Conservation (phyloP, 2,329 filamentous ascomycete genomes). For the Calycina herbarum region DNA sequence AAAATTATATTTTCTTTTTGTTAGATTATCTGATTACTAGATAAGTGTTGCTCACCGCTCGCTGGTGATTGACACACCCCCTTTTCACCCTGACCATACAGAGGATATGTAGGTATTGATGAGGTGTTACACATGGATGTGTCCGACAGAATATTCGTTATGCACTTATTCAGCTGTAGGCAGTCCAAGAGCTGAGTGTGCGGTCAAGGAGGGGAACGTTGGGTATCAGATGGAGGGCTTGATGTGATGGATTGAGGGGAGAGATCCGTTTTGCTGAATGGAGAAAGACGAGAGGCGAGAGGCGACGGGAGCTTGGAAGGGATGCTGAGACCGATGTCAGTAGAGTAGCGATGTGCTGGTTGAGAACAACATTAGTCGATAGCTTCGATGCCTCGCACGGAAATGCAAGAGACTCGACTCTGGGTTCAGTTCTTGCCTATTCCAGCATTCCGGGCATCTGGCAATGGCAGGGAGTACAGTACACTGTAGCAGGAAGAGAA, state of each 20-base stretch:
- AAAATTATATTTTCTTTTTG: background rate
- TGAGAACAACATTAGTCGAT: background rate
- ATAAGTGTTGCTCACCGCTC: background rate
- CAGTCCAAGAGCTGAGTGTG: background rate
- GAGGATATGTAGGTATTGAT: background rate
- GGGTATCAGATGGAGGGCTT: background rate
- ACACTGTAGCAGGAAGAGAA: background rate
- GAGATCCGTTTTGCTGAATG: slow-evolving; percentile 1
- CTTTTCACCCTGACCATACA: background rate
- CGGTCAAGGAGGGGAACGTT: slow-evolving; percentile 1
- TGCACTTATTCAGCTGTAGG: slow-evolving; percentile 6
- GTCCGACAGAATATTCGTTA: background rate
- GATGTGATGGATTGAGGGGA: slow-evolving; percentile 5
- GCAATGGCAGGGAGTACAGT: background rate
- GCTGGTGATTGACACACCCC: slow-evolving; percentile 2
- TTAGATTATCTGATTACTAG: background rate
- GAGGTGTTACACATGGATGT: background rate
- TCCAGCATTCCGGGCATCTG: background rate
- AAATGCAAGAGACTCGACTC: background rate
- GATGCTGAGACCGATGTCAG: background rate
- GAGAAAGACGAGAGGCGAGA: slow-evolving; percentile 12
- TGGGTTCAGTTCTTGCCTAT: background rate
- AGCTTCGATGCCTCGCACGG: background rate
- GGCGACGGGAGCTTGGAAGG: background rate
- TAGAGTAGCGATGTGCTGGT: background rate